Evolutionary conservation across 805 yeast genomes (phyloP), one percentile per base, ranked within the genome.

Genomic region (Saturnispora serradocipensis): DNA sequence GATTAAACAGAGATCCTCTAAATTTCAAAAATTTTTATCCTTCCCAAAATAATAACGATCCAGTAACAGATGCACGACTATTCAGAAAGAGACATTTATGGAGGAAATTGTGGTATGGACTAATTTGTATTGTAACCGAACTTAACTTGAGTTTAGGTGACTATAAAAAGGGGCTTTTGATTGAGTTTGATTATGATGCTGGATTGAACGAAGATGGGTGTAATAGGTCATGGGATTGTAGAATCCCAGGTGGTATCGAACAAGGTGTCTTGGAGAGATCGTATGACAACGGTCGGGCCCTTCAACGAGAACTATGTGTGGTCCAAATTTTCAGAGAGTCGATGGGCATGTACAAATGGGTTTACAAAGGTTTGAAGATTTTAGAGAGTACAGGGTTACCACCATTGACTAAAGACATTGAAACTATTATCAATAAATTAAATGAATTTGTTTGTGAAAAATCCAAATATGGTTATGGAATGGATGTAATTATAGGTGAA

Each of bases 1-100:
- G 80, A 1, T 58, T 77, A 47, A 72, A 76, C 54, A 59, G 81
- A 25, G 81, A 77, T 56, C 79, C 79, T 1, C 66, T 71, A 39
- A 66, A 69, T 50, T 73, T 68, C 58, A 64, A 65, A 36, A 66
- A 66, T 51, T 64, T 66, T 51, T 66, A 68, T 52, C 52, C 56
- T 18, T 46, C 50, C 13, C 49, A 60, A 10, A 54, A 58, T 15
- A 54, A 60, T 3, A 65, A 60, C 44, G 69, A 64, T 47, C 60
- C 61, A 54, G 60, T 58, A 30, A 58, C 64, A n/a, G 55, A 59
- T 46, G 61, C 69, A 4, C 58, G 66, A 49, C 58, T 58, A 51
- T 68, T 59, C 61, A 65, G 65, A 55, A 64, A 57, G 54, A 58
- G 72, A 51, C 73, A 70, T 55, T 54, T 71, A 11, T 70, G 74